These are phyloP conservation scores for Cocos nucifera DNA, from an alignment of 176 grass and related monocot species.

Conservation along the genomic window DNA sequence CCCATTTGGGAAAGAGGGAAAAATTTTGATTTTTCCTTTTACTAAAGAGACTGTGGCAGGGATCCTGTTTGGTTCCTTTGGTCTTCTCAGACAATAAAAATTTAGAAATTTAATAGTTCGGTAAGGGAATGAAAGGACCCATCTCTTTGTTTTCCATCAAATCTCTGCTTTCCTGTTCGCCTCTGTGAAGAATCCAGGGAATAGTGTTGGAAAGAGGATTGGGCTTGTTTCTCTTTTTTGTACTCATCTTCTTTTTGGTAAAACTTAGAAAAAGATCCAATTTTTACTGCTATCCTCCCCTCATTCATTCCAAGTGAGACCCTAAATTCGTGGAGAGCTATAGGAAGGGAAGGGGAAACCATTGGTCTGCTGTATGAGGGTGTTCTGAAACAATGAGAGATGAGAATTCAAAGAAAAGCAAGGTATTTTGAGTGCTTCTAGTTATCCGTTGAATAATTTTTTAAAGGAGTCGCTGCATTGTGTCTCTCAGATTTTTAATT, in stretches of 20 bases:
- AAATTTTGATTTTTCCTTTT: conserved; percentile 6
- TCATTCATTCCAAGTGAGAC: too few species aligned
- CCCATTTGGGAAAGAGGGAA: conserved; percentile 1
- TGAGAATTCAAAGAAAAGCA: conserved; percentile 83
- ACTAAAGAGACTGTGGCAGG: conserved; percentile 16
- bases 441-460: background rate
- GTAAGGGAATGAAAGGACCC: conserved; percentile 8
- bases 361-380: conserved; percentile 48
- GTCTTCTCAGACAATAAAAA: conserved; percentile 2
- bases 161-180: conserved; percentile 27
- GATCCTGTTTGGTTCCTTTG: conserved; percentile 15
- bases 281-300: too few species aligned
- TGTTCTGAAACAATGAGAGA: conserved; percentile 70
- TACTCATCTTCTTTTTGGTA: conserved; percentile 18
- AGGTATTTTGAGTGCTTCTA: conserved; percentile 33
- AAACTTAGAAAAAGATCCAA: conserved; percentile 2
- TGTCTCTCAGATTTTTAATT: conserved; percentile 5
- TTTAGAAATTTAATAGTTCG: conserved; percentile 8
- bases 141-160: conserved; percentile 48
- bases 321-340: conserved; percentile 28
- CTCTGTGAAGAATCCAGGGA: conserved; percentile 20
- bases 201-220: conserved; percentile 19
- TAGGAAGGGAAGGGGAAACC: background rate
- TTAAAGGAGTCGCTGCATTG: background rate
- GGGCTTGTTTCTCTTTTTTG: conserved; percentile 34